Conservation (phyloP, 2,329 filamentous ascomycete species). For the Orbilia quercus region DNA sequence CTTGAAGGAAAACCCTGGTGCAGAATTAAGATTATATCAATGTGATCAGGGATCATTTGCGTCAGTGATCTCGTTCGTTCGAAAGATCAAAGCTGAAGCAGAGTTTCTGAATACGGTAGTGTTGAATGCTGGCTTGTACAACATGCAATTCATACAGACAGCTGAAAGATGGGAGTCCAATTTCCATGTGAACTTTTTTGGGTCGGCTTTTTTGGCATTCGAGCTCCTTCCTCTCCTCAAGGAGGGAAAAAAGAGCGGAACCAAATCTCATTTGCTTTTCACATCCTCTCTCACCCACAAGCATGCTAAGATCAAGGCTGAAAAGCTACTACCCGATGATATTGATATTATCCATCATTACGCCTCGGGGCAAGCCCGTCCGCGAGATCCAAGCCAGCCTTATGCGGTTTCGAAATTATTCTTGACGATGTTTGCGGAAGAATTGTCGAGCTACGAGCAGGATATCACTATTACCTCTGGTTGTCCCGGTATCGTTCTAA, state of each 20-base stretch:
- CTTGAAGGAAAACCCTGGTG: constrained; percentile 33
- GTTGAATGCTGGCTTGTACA: constrained; percentile 29
- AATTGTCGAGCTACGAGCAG: constrained; percentile 23
- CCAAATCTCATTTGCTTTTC: constrained; percentile 19
- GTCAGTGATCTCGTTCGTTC: constrained; percentile 12
- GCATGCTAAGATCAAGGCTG: not conserved
- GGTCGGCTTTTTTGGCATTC: constrained; percentile 68
- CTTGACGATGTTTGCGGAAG: constrained; percentile 25
- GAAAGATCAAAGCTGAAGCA: constrained; percentile 24
- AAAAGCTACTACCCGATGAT: constrained; percentile 4
- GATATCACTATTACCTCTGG: constrained; percentile 15
- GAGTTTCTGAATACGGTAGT: constrained; percentile 18
- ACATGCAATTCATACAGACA: constrained; percentile 32
- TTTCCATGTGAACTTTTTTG: constrained; percentile 71
- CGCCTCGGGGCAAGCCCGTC: constrained; percentile 2
- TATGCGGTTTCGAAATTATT: constrained; percentile 28
- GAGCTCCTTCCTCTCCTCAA: constrained; percentile 65
- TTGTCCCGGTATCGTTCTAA: constrained; percentile 32
- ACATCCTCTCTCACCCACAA: constrained; percentile 23
- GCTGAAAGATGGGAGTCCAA: constrained; percentile 67
- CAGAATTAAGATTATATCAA: constrained; percentile 33
- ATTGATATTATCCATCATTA: constrained; percentile 28
- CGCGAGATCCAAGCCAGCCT: constrained; percentile 30
- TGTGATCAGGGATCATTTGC: constrained; percentile 29
- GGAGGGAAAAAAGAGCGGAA: constrained; percentile 24